phyloP scores from a whole-genome alignment of 1,284 basidiomycete genomes.

The Cutaneotrichosporon mucoides region DNA sequence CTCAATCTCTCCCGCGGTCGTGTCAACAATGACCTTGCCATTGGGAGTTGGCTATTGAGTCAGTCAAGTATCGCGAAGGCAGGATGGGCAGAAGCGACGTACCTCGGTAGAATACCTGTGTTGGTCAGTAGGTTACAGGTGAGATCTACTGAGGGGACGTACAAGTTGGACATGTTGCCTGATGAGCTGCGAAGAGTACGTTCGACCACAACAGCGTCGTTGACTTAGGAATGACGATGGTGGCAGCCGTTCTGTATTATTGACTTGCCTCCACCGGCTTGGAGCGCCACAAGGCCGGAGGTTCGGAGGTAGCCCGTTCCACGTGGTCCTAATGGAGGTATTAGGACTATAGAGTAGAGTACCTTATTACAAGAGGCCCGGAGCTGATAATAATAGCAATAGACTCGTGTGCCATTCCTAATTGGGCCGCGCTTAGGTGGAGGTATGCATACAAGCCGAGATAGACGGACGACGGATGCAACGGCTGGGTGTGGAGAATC shows the following conservation, averaged over 20 bases:
- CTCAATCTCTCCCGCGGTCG: conserved; percentile 85
- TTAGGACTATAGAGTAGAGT: too few relatives aligned
- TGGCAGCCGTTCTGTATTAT: not conserved
- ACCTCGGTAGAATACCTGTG: conserved; percentile 45
- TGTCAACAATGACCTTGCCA: conserved; percentile 82
- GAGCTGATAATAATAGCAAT: too few relatives aligned
- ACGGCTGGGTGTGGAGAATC: too few relatives aligned
- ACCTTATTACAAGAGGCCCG: too few relatives aligned
- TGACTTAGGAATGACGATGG: not conserved
- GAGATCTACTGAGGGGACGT: conserved; percentile 13
- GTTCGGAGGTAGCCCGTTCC: not conserved
- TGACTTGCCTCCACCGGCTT: conserved; percentile 7
- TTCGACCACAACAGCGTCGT: too few relatives aligned
- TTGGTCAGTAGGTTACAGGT: not conserved
- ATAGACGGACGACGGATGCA: too few relatives aligned
- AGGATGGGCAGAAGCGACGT: not conserved
- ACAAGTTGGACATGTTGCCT: conserved; percentile 35
- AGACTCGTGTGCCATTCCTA: too few relatives aligned
- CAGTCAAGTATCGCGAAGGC: not conserved
- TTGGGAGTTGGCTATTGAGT: conserved; percentile 58
- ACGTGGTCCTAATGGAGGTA: too few relatives aligned
- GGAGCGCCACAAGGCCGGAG: not conserved
- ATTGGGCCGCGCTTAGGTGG: too few relatives aligned
- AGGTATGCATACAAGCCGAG: too few relatives aligned
- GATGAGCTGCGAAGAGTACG: not conserved